Percentiles rank a stretch among this genome's conserved stretches.
Evolutionary conservation across 768 basidiomycete species (phyloP).

Genomic region (Kwoniella sp.): DNA sequence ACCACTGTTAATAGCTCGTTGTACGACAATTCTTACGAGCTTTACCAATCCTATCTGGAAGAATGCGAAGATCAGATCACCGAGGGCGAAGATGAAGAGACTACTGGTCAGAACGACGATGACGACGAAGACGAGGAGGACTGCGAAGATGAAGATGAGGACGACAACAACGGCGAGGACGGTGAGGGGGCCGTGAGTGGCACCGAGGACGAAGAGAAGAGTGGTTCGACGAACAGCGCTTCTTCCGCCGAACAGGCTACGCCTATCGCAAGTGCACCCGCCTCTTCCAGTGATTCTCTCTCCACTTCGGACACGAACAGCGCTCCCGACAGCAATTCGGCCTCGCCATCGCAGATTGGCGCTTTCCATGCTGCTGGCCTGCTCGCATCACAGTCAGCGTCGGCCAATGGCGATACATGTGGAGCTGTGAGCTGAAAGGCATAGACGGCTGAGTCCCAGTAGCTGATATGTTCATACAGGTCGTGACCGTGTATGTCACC

Average conservation of each 20-base stretch:
- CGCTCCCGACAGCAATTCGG: too few species aligned
- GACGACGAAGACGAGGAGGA: conserved; percentile 1
- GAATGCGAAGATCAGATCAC: too few species aligned
- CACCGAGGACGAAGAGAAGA: conserved; percentile 1
- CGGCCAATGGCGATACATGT: conserved; percentile 13
- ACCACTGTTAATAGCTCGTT: background rate
- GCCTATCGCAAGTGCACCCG: background rate
- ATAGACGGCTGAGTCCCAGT: background rate
- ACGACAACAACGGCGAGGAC: conserved; percentile 10
- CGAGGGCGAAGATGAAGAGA: too few species aligned
- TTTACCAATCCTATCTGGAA: too few species aligned
- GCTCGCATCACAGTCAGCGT: background rate
- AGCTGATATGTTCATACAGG: conserved; percentile 8
- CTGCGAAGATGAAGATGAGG: background rate
- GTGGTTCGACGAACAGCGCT: background rate
- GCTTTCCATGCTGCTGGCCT: conserved; percentile 4
- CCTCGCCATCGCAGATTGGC: conserved; percentile 5
- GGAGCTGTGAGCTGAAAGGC: conserved; percentile 28
- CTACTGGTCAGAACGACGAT: background rate
- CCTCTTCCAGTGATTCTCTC: background rate
- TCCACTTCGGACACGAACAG: background rate
- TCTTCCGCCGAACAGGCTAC: background rate
- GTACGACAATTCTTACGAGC: too few species aligned
- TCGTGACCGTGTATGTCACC: conserved; percentile 30
- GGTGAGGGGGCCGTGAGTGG: conserved; percentile 5